Evolutionary conservation across 2,329 filamentous ascomycete genomes (phyloP).

Genomic region (Trichoderma semiorbis): DNA sequence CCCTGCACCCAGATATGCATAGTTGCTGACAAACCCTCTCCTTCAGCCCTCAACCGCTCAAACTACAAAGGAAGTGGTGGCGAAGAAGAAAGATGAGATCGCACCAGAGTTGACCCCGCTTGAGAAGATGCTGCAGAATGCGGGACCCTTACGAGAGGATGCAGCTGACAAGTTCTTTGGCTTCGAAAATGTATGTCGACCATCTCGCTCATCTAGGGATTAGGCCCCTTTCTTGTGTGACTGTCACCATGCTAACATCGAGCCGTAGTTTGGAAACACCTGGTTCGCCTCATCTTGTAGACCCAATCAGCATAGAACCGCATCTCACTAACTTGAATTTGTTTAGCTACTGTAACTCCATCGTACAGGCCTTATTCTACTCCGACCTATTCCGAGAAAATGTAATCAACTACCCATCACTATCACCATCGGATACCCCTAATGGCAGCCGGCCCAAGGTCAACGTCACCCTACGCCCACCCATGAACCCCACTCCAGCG

Average conservation of each 20-base stretch:
- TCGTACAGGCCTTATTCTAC: conserved; percentile 95
- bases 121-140: conserved; percentile 74
- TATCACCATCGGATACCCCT: conserved; percentile 66
- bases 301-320: neutral
- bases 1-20: neutral
- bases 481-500: conserved; percentile 47
- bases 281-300: conserved; percentile 60
- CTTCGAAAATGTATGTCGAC: conserved; percentile 82
- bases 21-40: conserved; percentile 33
- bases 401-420: conserved; percentile 83
- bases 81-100: conserved; percentile 56
- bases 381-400: conserved; percentile 90
- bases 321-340: neutral
- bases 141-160: conserved; percentile 76
- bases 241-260: conserved; percentile 34
- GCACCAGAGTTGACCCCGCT: conserved; percentile 58
- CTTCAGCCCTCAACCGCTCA: conserved; percentile 43
- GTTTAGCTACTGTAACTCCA: conserved; percentile 92
- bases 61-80: conserved; percentile 44
- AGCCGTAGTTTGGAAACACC: conserved; percentile 84
- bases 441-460: conserved; percentile 56
- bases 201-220: neutral
- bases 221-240: conserved; percentile 4
- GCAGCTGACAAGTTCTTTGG: conserved; percentile 98
- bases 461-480: conserved; percentile 58